Evolutionary conservation across 306 rosid genomes (phyloP), one percentile per base, ranked within the genome.

Genomic region (Acacia melanoxylon): DNA sequence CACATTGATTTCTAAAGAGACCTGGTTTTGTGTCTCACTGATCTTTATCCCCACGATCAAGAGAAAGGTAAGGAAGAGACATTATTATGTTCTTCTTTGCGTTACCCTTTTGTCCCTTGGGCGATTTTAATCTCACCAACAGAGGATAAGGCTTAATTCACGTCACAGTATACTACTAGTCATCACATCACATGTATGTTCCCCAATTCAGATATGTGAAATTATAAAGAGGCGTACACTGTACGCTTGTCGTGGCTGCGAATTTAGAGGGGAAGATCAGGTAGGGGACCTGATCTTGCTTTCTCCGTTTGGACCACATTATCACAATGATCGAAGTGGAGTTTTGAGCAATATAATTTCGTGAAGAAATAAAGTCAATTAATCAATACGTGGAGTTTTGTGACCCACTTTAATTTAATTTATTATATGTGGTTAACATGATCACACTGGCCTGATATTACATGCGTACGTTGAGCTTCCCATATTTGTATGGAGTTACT

Each of bases 21-120:
- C 44, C 45, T 80, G 77, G 25, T 78, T 74, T 63, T 70, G 46
- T 81, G 86, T 84, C 90, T 79, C 80, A 80, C 74, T 70, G 82
- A 83, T 72, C 72, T 66, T 75, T 58, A 31, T 81, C 75, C 75
- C 33, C 65, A 62, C 48, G 40, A 72, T 14, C 44, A 13, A 33
- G 56, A 24, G 54, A 75, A 86, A 80, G 77, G 54, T n/a, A 45
- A 78, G 86, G 86, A 14, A 27, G 61, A 37, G 41, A 29, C 75
- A 76, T 80, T 29, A 86, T 72, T 80, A 49, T 80, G 82, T 83
- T 80, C 16, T 76, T 37, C 77, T 76, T 62, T 78, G 86, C 65
- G 75, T 62, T 63, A 22, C 63, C 69, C 80, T 80, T 83, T 76
- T 83, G 84, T 86, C 79, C 72, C 79, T 54, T 68, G 24, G 82